Evolutionary conservation across 1,139 yeast genomes (phyloP).

Genomic region (Suhomyces bokatorum): DNA sequence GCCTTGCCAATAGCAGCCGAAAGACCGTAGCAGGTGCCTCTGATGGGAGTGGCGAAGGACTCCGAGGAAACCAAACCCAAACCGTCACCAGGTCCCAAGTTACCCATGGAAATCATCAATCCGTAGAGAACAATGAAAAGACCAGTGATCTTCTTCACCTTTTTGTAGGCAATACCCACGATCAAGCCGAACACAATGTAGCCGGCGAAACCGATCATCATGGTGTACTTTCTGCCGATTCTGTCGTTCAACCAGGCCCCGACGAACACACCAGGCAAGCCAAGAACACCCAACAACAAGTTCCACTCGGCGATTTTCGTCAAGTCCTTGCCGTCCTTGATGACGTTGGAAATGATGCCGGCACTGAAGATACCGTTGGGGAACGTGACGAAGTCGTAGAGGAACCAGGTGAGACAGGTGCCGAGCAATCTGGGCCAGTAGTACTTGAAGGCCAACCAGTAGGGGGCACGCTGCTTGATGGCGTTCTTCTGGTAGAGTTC

Average conservation of each 20-base stretch:
- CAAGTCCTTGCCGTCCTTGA: conserved; percentile 37
- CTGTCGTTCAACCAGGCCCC: conserved; percentile 56
- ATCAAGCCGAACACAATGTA: conserved; percentile 60
- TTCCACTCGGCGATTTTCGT: conserved; percentile 59
- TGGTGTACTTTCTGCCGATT: conserved; percentile 58
- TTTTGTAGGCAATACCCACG: conserved; percentile 55
- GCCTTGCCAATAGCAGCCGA: conserved; percentile 53
- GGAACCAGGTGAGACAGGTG: conserved; percentile 61
- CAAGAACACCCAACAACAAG: conserved; percentile 50
- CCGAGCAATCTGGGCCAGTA: conserved; percentile 59
- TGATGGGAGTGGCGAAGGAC: conserved; percentile 69
- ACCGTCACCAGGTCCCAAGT: conserved; percentile 77
- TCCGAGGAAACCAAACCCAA: conserved; percentile 71
- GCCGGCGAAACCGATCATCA: conserved; percentile 59
- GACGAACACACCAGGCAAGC: conserved; percentile 59
- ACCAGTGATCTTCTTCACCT: conserved; percentile 50
- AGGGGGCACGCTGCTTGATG: conserved; percentile 52
- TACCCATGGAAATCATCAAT: conserved; percentile 59
- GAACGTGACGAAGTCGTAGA: conserved; percentile 65
- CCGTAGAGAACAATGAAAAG: conserved; percentile 61
- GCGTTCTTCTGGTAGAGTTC: conserved; percentile 55
- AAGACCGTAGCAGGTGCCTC: conserved; percentile 62
- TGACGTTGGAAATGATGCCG: conserved; percentile 50
- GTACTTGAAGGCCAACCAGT: conserved; percentile 50
- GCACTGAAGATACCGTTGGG: conserved; percentile 63